These are phyloP conservation scores for Albugo laibachii DNA, from an alignment of 352 stramenopile genomes.

Conservation along the genomic window DNA sequence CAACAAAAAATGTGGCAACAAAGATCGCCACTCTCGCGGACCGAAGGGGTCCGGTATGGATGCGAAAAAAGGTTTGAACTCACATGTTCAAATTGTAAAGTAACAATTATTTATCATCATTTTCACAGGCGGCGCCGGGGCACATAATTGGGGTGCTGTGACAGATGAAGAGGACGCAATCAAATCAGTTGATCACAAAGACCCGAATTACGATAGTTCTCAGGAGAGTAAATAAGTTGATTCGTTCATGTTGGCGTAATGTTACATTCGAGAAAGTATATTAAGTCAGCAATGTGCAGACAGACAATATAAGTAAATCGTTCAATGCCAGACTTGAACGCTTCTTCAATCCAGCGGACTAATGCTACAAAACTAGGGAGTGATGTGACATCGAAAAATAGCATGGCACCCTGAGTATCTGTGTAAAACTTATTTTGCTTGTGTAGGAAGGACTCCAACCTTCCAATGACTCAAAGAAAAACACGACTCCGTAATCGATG, in stretches of 20 bases:
- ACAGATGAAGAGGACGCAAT: slow-evolving; percentile 20
- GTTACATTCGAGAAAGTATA: too few relatives aligned
- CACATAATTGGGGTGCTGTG: slow-evolving; percentile 61
- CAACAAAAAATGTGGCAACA: slow-evolving; percentile 65
- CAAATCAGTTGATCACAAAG: slow-evolving; percentile 32
- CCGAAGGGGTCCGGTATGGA: slow-evolving; percentile 16
- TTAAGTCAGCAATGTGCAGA: neutral
- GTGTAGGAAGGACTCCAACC: slow-evolving; percentile 87
- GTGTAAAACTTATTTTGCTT: slow-evolving; percentile 96
- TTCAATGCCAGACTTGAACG: too few relatives aligned
- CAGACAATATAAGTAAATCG: slow-evolving; percentile 79
- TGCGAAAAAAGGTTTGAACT: slow-evolving; percentile 33
- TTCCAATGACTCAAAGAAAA: slow-evolving; percentile 49
- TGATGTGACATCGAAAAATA: slow-evolving; percentile 66
- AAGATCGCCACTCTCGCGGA: slow-evolving; percentile 64
- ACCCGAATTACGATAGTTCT: slow-evolving; percentile 56
- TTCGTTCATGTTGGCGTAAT: too few relatives aligned
- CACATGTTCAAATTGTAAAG: neutral
- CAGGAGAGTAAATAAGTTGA: neutral
- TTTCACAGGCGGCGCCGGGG: slow-evolving; percentile 33
- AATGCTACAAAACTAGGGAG: slow-evolving; percentile 71
- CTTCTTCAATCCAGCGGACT: too few relatives aligned
- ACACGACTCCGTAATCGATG: slow-evolving; percentile 90
- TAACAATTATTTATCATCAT: slow-evolving; percentile 1
- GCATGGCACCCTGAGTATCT: slow-evolving; percentile 67